Evolutionary conservation across 148 eudicot species (phyloP).

Genomic region (Talinum fruticosum): DNA sequence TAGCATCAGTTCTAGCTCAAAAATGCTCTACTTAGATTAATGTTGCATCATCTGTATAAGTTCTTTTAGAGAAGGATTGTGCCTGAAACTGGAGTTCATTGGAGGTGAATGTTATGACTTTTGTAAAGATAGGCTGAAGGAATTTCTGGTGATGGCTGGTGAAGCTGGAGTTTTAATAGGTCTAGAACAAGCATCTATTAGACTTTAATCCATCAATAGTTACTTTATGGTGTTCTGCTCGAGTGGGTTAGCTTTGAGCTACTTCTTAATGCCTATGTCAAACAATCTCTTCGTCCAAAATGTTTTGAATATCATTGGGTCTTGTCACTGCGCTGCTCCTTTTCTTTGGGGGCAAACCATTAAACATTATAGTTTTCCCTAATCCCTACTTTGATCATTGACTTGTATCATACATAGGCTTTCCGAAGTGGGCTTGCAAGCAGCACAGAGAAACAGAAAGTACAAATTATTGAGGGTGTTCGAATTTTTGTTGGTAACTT

Average conservation of each 20-base stretch:
- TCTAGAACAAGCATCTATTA: neutral
- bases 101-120: too few species aligned
- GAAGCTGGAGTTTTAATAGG: neutral
- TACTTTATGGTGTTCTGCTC: neutral
- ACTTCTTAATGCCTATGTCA: neutral
- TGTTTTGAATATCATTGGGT: neutral
- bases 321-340: neutral
- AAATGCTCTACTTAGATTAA: neutral
- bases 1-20: neutral
- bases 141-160: too few species aligned
- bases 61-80: neutral
- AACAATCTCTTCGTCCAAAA: neutral
- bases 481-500: constrained; percentile 39
- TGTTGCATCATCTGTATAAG: neutral
- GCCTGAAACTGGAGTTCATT: too few species aligned
- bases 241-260: neutral
- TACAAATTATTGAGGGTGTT: constrained; percentile 29
- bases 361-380: neutral
- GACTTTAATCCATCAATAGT: too few species aligned
- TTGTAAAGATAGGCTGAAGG: too few species aligned
- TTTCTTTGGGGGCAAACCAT: neutral
- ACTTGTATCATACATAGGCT: neutral
- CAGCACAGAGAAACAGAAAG: neutral
- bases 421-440: constrained; percentile 2
- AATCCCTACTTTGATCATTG: neutral